Evolutionary conservation across 768 basidiomycete genomes (phyloP).

Genomic region (Termitomyces sp.): DNA sequence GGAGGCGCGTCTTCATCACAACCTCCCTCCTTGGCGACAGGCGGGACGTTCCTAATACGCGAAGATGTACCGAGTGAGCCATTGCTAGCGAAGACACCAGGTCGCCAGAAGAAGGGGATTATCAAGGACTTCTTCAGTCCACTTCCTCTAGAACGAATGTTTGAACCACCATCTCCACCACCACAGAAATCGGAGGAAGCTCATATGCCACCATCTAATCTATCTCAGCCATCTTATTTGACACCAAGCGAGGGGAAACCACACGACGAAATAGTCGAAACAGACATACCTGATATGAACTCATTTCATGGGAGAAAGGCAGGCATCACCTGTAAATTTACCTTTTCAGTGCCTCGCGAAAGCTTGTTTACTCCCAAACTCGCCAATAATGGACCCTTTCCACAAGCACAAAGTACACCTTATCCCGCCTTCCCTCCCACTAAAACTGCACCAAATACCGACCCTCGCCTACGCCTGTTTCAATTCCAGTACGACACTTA

Average conservation of each 20-base stretch:
- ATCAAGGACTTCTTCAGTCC: conserved; percentile 89
- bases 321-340: conserved; percentile 62
- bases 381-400: conserved; percentile 27
- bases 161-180: conserved; percentile 89
- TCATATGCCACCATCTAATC: conserved; percentile 15
- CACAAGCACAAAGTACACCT: conserved; percentile 67
- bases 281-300: conserved; percentile 48
- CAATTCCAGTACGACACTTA: conserved; percentile 96
- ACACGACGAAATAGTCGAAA: conserved; percentile 47
- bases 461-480: conserved; percentile 82
- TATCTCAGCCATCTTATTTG: conserved; percentile 8
- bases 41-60: conserved; percentile 75
- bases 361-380: conserved; percentile 27
- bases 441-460: conserved; percentile 44
- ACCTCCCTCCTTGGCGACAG: conserved; percentile 28
- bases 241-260: neutral
- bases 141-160: conserved; percentile 85
- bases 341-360: conserved; percentile 63
- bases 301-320: conserved; percentile 46
- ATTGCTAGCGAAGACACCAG: conserved; percentile 66
- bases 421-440: conserved; percentile 31
- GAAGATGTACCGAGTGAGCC: conserved; percentile 60
- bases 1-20: conserved; percentile 24
- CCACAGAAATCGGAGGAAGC: conserved; percentile 44
- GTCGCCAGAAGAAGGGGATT: conserved; percentile 52